Conservation (phyloP, 2,329 filamentous ascomycete species). For the Cladophialophora psammophila region DNA sequence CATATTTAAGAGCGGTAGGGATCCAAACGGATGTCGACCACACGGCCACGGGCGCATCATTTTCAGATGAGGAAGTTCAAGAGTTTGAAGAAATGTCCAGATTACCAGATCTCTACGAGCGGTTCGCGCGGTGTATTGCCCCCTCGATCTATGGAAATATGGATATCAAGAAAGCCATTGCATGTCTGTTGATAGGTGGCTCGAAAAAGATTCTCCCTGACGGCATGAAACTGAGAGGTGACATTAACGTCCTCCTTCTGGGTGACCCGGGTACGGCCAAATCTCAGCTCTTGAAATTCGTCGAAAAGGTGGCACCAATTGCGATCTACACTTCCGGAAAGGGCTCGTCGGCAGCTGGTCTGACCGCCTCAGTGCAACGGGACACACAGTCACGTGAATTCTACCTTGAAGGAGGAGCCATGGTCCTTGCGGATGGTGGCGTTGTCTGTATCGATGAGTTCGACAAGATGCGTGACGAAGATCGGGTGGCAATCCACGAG, state of each 20-base stretch:
- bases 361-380: conserved; percentile 94
- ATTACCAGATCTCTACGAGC: conserved; percentile 87
- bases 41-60: conserved; percentile 83
- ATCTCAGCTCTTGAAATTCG: conserved; percentile 95
- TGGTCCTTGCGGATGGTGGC: conserved; percentile 96
- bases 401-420: conserved; percentile 96
- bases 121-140: conserved; percentile 90
- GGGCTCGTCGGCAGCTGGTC: conserved; percentile 94
- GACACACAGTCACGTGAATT: conserved; percentile 93
- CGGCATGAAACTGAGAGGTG: conserved; percentile 95
- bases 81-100: conserved; percentile 93
- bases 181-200: conserved; percentile 90
- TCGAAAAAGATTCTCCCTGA: conserved; percentile 98
- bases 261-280: conserved; percentile 98
- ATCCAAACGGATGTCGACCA: conserved; percentile 91
- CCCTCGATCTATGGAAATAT: conserved; percentile 96
- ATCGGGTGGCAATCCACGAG: conserved; percentile 97
- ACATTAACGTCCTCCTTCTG: conserved; percentile 95
- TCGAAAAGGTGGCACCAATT: conserved; percentile 93
- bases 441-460: conserved; percentile 99
- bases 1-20: conserved; percentile 90
- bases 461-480: conserved; percentile 99
- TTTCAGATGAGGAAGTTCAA: conserved; percentile 95
- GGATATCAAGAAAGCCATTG: conserved; percentile 97
- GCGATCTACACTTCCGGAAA: conserved; percentile 99